These are phyloP conservation scores for Amoeboradix gromovi DNA, from an alignment of 371 early-diverging fungal species.

Conservation along the genomic window DNA sequence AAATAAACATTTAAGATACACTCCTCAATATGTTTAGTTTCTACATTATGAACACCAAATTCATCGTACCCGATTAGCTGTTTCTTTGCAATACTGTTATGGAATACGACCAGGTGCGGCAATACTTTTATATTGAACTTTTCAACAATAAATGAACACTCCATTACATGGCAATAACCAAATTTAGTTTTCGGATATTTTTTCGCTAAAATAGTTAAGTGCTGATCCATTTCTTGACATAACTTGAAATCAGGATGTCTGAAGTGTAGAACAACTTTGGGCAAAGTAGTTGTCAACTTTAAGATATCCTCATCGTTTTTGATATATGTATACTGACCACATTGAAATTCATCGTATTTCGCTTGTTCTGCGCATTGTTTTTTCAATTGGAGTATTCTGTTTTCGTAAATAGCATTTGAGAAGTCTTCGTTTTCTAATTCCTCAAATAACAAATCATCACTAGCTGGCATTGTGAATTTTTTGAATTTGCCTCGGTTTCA, in stretches of 20 bases:
- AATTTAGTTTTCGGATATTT: constrained; percentile 57
- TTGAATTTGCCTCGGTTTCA: neutral
- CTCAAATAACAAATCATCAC: neutral
- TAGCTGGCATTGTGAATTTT: neutral
- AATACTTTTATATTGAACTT: constrained; percentile 54
- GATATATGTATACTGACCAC: constrained; percentile 53
- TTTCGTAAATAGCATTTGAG: neutral
- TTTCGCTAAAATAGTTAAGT: constrained; percentile 44
- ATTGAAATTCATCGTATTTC: constrained; percentile 22
- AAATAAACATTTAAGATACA: neutral
- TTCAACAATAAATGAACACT: constrained; percentile 65
- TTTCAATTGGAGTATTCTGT: neutral
- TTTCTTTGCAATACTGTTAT: constrained; percentile 25
- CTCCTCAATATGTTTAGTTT: neutral
- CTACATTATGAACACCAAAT: neutral
- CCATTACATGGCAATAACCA: constrained; percentile 51
- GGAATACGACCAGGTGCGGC: constrained; percentile 59
- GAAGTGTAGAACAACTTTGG: constrained; percentile 54
- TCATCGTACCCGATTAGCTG: neutral
- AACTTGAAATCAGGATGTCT: constrained; percentile 65
- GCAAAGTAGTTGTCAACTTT: constrained; percentile 39
- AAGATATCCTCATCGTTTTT: constrained; percentile 56
- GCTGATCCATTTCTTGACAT: constrained; percentile 71
- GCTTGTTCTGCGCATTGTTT: neutral
- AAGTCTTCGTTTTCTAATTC: neutral